Conservation (phyloP, 78 protist genomes). For the Dictyostelium capitatum region DNA sequence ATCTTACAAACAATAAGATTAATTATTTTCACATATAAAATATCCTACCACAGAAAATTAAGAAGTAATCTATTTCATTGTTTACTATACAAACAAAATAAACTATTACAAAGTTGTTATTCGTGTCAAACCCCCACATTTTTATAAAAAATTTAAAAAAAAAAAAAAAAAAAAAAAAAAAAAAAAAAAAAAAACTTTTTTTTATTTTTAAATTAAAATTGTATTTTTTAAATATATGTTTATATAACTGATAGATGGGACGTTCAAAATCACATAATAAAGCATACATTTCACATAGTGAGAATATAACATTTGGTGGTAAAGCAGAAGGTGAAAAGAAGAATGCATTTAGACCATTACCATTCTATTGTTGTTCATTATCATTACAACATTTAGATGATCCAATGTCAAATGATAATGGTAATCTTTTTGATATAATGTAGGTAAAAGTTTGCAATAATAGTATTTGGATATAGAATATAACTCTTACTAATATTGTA, state of each 20-base stretch:
- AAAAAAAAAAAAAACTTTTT: not conserved
- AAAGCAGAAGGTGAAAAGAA: constrained; percentile 29
- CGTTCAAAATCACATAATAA: constrained; percentile 37
- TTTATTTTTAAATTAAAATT: not conserved
- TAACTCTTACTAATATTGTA: too few species aligned
- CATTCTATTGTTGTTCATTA: constrained; percentile 89
- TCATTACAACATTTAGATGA: constrained; percentile 81
- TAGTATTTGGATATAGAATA: not conserved
- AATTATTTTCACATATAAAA: too few species aligned
- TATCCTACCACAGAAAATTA: too few species aligned
- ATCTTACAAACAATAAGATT: too few species aligned
- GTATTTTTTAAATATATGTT: not conserved
- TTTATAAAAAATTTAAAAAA: too few species aligned
- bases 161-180: too few species aligned
- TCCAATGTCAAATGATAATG: constrained; percentile 89
- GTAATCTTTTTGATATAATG: constrained; percentile 86
- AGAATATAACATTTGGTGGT: constrained; percentile 80
- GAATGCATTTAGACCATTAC: constrained; percentile 59
- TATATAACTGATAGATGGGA: constrained; percentile 24
- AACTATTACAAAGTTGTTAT: too few species aligned
- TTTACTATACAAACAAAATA: too few species aligned
- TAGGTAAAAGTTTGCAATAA: constrained; percentile 3
- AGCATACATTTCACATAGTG: constrained; percentile 58
- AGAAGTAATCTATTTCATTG: too few species aligned
- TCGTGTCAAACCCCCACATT: too few species aligned